phyloP scores from a whole-genome alignment of 2,329 filamentous ascomycete species.

The Tothia fuscella region DNA sequence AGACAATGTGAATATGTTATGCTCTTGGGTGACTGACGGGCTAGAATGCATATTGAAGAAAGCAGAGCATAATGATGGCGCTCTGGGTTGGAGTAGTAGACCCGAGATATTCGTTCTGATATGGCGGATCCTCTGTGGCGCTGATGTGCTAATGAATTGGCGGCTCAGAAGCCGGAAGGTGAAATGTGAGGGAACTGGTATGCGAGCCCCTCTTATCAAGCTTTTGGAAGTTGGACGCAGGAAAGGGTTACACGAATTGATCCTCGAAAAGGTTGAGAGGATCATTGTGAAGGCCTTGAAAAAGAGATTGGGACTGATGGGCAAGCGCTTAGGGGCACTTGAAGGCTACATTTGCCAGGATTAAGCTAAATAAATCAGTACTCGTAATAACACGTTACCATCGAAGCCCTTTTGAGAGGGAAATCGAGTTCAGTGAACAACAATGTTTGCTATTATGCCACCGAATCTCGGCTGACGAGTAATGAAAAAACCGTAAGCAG shows the following conservation, averaged over 20 bases:
- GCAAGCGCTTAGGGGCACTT: no score
- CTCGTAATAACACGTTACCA: no score
- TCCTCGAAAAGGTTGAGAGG: constrained; percentile 24
- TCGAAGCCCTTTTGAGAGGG: no score
- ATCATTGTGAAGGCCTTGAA: constrained; percentile 16
- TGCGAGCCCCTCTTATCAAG: constrained; percentile 19
- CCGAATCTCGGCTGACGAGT: no score
- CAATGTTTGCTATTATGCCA: no score
- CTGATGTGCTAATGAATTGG: constrained; percentile 27
- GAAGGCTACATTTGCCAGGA: no score
- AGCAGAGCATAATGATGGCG: constrained; percentile 47
- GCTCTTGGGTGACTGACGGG: constrained; percentile 40
- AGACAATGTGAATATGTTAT: constrained; percentile 14
- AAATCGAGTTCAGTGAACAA: no score
- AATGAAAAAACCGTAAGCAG: no score
- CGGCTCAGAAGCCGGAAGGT: constrained; percentile 13
- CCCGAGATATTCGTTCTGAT: constrained; percentile 54
- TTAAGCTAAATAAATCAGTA: no score
- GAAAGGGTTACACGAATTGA: constrained; percentile 24
- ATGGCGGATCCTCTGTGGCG: constrained; percentile 30
- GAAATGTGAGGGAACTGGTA: constrained; percentile 13
- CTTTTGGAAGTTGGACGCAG: constrained; percentile 17
- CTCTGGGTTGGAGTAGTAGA: constrained; percentile 61
- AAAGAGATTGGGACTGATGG: neutral
- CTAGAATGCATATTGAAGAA: constrained; percentile 31